Conservation (phyloP, 345 rosid species). For the Brassica napus region DNA sequence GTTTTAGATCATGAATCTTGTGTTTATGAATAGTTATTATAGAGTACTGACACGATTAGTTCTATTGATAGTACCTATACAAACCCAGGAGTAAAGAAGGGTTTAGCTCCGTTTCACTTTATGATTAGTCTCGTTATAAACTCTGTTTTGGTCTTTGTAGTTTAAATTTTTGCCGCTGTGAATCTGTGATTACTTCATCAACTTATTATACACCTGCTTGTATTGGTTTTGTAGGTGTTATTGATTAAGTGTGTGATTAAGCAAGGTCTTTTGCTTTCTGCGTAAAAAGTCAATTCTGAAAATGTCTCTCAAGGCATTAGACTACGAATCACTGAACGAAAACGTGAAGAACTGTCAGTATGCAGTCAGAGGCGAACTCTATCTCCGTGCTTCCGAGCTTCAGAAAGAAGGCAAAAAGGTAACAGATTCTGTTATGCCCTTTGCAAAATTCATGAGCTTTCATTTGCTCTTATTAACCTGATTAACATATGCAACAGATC, state of each 20-base stretch:
- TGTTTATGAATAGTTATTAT: background rate
- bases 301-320: constrained; percentile 89
- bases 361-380: constrained; percentile 94
- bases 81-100: background rate
- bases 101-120: constrained; percentile 1
- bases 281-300: background rate
- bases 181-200: background rate
- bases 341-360: constrained; percentile 95
- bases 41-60: background rate
- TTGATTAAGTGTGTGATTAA: background rate
- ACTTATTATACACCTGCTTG: background rate
- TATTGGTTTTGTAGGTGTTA: constrained; percentile 8
- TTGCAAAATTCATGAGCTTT: background rate
- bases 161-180: background rate
- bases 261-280: background rate
- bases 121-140: background rate
- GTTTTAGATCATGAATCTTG: background rate
- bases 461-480: background rate
- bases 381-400: constrained; percentile 99
- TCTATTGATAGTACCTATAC: background rate
- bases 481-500: constrained; percentile 53
- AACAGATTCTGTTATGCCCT: background rate
- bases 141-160: background rate
- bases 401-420: constrained; percentile 99
- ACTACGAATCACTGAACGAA: constrained; percentile 75